Conservation (phyloP, 2,329 filamentous ascomycete species). For the Alternaria conjuncta region DNA sequence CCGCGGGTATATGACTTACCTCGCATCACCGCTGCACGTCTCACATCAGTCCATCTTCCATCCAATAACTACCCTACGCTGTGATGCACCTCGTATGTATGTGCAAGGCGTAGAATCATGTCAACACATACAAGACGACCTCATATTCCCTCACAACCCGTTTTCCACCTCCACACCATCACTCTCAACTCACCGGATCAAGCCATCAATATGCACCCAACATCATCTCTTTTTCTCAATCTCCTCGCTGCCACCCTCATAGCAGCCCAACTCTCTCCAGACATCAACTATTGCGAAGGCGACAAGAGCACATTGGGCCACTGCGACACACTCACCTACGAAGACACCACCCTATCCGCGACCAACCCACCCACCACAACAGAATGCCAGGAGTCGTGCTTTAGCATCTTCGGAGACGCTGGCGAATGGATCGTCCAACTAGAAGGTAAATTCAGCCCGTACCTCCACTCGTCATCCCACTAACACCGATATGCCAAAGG, state of each 20-base stretch:
- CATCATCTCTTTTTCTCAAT: not conserved
- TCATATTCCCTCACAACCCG: not conserved
- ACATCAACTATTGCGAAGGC: slow-evolving; percentile 11
- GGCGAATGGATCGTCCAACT: slow-evolving; percentile 31
- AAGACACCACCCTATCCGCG: slow-evolving; percentile 18
- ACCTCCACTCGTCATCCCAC: too few relatives aligned
- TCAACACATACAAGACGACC: not conserved
- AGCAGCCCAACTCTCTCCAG: not conserved
- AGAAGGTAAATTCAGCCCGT: not conserved
- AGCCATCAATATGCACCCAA: not conserved
- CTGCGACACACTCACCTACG: slow-evolving; percentile 24
- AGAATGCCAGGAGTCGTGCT: slow-evolving; percentile 25
- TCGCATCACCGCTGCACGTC: not conserved
- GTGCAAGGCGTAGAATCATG: not conserved
- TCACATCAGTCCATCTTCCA: not conserved
- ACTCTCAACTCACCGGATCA: not conserved
- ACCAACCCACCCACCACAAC: slow-evolving; percentile 13
- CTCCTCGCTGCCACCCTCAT: not conserved
- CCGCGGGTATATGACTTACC: not conserved
- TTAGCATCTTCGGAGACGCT: slow-evolving; percentile 19
- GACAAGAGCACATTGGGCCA: slow-evolving; percentile 15
- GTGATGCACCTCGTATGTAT: not conserved
- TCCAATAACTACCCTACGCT: not conserved
- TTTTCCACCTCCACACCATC: not conserved
- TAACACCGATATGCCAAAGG: not conserved